These are phyloP conservation scores for Ceratobasidium sp. DNA, from an alignment of 1,284 basidiomycete species.

Conservation along the genomic window DNA sequence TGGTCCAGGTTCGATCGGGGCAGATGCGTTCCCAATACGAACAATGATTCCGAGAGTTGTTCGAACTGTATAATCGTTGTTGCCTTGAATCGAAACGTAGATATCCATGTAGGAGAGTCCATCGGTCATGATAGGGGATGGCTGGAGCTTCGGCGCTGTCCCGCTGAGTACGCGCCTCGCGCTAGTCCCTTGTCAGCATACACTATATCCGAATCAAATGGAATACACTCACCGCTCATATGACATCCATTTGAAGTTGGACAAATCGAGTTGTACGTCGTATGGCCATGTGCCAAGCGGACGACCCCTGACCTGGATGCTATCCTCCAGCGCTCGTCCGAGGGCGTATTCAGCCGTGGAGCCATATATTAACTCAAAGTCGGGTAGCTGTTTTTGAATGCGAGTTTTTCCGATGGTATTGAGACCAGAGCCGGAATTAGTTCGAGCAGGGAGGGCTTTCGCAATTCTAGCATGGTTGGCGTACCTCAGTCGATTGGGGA, in stretches of 20 bases:
- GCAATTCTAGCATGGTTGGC: background rate
- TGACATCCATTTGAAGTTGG: constrained; percentile 26
- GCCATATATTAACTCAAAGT: constrained; percentile 33
- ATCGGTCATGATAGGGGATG: background rate
- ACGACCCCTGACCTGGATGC: constrained; percentile 1
- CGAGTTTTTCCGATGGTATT: background rate
- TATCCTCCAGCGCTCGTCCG: constrained; percentile 27
- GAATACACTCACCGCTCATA: constrained; percentile 13
- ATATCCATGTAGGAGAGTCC: constrained; percentile 17
- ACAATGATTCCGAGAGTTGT: constrained; percentile 8
- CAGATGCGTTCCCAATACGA: background rate
- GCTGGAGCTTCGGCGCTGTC: constrained; percentile 21
- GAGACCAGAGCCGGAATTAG: background rate
- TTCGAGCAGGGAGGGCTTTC: background rate
- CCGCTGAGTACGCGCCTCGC: constrained; percentile 21
- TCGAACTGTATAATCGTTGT: background rate
- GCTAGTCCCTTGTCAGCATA: background rate
- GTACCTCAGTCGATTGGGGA: background rate
- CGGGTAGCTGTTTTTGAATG: background rate
- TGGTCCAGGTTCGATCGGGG: background rate
- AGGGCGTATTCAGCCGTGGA: constrained; percentile 18
- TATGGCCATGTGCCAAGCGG: constrained; percentile 18
- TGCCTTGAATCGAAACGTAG: constrained; percentile 26
- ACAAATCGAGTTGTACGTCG: constrained; percentile 18
- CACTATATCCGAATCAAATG: too few species aligned